Evolutionary conservation across 345 rosid genomes (phyloP).

Genomic region (Psidium friedrichsthalianum): DNA sequence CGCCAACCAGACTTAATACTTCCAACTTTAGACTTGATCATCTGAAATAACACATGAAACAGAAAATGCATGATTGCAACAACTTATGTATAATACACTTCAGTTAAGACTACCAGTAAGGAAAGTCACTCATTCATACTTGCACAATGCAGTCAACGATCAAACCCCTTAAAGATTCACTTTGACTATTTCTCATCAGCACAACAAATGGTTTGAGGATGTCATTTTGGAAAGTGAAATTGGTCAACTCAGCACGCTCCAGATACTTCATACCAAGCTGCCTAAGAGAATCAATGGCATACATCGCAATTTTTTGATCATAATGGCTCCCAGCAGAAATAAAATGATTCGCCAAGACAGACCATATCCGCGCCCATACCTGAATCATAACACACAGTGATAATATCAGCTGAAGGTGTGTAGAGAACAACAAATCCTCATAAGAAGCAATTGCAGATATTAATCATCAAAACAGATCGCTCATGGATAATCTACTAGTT

Average conservation of each 20-base stretch:
- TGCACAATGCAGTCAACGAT: constrained; percentile 93
- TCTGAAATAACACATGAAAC: constrained; percentile 24
- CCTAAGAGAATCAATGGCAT: constrained; percentile 90
- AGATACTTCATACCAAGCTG: constrained; percentile 91
- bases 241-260: constrained; percentile 85
- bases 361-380: constrained; percentile 98
- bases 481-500: background rate
- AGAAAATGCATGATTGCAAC: background rate
- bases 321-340: constrained; percentile 88
- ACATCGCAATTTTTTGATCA: constrained; percentile 90
- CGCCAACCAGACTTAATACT: constrained; percentile 93
- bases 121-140: constrained; percentile 25
- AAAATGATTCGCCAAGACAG: constrained; percentile 83
- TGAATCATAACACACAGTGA: constrained; percentile 8
- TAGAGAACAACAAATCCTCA: background rate
- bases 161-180: constrained; percentile 67
- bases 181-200: constrained; percentile 77
- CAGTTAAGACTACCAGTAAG: background rate
- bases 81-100: background rate
- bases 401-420: background rate
- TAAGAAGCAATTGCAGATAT: background rate
- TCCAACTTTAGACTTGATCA: constrained; percentile 92
- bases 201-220: constrained; percentile 90
- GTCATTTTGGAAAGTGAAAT: constrained; percentile 92
- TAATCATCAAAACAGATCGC: background rate